A percentile compares a stretch with the other conserved stretches of the same genome.
Conservation (phyloP, 331 rosid species). For the Malus hybrid region DNA sequence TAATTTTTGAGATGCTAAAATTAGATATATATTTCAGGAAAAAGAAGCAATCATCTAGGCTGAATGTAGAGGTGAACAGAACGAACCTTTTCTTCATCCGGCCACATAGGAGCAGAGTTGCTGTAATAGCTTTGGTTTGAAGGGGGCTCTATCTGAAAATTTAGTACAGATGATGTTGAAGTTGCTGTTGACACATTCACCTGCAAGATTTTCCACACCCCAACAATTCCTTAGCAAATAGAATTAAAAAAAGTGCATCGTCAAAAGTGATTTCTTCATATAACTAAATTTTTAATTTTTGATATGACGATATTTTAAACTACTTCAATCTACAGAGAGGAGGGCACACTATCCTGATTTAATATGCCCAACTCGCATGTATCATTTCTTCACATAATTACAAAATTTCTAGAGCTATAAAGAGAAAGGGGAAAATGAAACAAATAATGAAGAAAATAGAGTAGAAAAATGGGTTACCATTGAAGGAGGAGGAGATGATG, state of each 20-base stretch:
- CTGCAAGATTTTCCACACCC: slow-evolving; percentile 30
- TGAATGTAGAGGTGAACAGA: not conserved
- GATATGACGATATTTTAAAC: too few relatives aligned
- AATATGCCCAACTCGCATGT: too few relatives aligned
- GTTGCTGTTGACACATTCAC: slow-evolving; percentile 50
- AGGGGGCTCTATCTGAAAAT: slow-evolving; percentile 84
- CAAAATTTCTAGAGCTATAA: not conserved
- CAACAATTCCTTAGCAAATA: slow-evolving; percentile 6
- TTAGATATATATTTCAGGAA: not conserved
- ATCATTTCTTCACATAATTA: not conserved
- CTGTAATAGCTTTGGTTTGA: slow-evolving; percentile 77
- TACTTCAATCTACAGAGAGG: too few relatives aligned
- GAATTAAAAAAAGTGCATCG: not conserved
- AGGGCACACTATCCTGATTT: too few relatives aligned
- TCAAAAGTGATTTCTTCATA: not conserved
- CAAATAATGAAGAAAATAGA: not conserved
- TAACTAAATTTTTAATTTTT: too few relatives aligned
- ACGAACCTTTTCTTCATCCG: slow-evolving; percentile 50
- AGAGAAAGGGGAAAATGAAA: not conserved
- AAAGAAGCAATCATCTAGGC: not conserved
- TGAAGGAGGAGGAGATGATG: slow-evolving; percentile 22
- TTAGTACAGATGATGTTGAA: slow-evolving; percentile 34
- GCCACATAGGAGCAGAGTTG: slow-evolving; percentile 26
- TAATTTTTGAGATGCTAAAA: not conserved
- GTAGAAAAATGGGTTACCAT: slow-evolving; percentile 33